phyloP scores from a whole-genome alignment of 495 filamentous ascomycete genomes.

The Aspergillus ellipticus region DNA sequence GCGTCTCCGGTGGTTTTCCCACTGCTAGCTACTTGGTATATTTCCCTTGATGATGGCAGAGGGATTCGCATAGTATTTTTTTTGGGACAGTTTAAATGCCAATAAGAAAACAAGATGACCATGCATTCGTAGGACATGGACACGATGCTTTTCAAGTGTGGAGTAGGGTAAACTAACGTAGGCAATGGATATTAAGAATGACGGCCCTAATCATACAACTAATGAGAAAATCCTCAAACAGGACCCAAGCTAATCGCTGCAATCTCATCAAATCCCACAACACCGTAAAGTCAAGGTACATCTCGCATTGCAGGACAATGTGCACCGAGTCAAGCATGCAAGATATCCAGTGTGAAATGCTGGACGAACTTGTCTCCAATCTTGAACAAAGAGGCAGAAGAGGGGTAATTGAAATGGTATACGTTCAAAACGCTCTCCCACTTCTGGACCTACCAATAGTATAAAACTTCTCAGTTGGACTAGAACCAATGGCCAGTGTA shows the following conservation, averaged over 20 bases:
- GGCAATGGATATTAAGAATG: background rate
- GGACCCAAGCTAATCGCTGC: background rate
- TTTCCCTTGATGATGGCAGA: no score
- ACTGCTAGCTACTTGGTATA: background rate
- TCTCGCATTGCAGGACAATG: background rate
- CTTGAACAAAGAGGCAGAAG: conserved; percentile 1
- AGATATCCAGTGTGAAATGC: background rate
- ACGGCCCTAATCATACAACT: background rate
- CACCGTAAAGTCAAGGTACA: background rate
- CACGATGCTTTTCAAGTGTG: background rate
- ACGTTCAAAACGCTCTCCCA: conserved; percentile 29
- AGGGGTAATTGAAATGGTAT: background rate
- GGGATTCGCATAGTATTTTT: no score
- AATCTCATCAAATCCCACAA: background rate
- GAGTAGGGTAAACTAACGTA: background rate
- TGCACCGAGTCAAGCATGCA: background rate
- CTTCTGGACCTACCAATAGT: conserved; percentile 34
- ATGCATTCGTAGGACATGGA: no score
- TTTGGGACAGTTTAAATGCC: no score
- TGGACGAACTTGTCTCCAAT: background rate
- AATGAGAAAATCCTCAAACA: background rate
- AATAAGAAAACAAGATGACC: no score
- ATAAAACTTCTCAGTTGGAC: conserved; percentile 32
- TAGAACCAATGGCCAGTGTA: conserved; percentile 53
- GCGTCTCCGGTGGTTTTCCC: background rate